Evolutionary conservation across 352 stramenopile species (phyloP), one percentile per base, ranked within the genome.

Genomic region (Phytophthora podocarpi): DNA sequence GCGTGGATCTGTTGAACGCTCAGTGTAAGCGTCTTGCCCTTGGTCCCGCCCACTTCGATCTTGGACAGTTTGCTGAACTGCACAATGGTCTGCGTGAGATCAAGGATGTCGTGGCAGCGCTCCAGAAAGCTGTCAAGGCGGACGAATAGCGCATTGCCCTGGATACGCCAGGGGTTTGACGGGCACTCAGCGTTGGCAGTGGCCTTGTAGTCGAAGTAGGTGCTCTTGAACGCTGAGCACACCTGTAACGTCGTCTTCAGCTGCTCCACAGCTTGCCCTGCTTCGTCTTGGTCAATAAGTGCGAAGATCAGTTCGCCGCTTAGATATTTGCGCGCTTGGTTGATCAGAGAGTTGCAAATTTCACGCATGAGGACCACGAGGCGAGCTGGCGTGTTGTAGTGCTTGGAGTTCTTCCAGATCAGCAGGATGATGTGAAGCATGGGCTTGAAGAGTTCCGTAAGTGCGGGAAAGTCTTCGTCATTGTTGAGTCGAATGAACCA

Each of bases 341-440:
- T 91, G 59, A 98, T 98, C 5, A 99, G 72, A 12, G 90, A 97
- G 75, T 99, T 99, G 82, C 96, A 99, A 57, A 99, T 98, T 78
- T 99, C 94, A 34, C 95, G 86, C 79, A 99, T 98, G 37, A 99
- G 78, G 31, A 99, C 95, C 1, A 99, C 97, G 28, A 99, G 84
- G 1, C 97, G 77, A 18, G 92, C 93, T 0, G 97, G 93, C 7
- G 95, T 99, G 75, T 99, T 99, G 89, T 99, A 99, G 75, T 99
- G 91, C 72, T 97, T 97, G 21, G 94, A 99, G 78, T 99, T 98
- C 72, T 99, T 99, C 97, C 97, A 99, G 60, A 99, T 99, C 18
- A 99, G 75, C 57, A 99, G 80, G 12, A 99, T 97, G 50, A 98
- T 98, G 69, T 99, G 96, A 13, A 99, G 76, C 80, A 98, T 98